These are phyloP conservation scores for Rhynchosporium graminicola DNA, from an alignment of 2,329 filamentous ascomycete genomes.

Conservation along the genomic window DNA sequence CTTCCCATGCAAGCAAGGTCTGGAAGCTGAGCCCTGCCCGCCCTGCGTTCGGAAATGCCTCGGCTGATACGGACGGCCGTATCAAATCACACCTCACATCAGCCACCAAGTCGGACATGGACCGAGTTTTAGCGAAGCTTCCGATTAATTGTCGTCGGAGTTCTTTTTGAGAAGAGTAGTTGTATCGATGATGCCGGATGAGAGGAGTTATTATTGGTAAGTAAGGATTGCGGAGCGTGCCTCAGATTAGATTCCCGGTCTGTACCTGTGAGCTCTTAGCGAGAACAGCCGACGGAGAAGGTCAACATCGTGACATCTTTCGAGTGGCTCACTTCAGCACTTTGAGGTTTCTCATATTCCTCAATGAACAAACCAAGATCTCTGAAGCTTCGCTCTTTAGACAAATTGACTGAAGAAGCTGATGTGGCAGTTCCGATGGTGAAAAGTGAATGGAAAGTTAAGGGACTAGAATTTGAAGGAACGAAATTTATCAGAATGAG, in stretches of 20 bases:
- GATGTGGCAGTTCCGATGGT: no score
- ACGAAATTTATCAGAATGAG: no score
- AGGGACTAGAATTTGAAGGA: no score
- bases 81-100: background rate
- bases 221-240: no score
- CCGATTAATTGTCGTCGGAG: slow-evolving; percentile 9
- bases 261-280: background rate
- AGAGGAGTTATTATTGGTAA: no score
- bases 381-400: no score
- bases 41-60: background rate
- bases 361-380: no score
- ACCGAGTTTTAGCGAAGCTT: background rate
- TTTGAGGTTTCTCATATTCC: no score
- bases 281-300: slow-evolving; percentile 10
- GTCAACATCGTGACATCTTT: background rate
- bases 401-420: no score
- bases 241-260: background rate
- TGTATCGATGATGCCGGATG: background rate
- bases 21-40: background rate
- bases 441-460: no score
- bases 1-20: background rate
- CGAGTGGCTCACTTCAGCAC: background rate
- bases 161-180: background rate
- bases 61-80: background rate
- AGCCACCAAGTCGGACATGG: slow-evolving; percentile 1